Evolutionary conservation across 1,284 basidiomycete genomes (phyloP).

Genomic region (Phylloboletellus chloephorus): DNA sequence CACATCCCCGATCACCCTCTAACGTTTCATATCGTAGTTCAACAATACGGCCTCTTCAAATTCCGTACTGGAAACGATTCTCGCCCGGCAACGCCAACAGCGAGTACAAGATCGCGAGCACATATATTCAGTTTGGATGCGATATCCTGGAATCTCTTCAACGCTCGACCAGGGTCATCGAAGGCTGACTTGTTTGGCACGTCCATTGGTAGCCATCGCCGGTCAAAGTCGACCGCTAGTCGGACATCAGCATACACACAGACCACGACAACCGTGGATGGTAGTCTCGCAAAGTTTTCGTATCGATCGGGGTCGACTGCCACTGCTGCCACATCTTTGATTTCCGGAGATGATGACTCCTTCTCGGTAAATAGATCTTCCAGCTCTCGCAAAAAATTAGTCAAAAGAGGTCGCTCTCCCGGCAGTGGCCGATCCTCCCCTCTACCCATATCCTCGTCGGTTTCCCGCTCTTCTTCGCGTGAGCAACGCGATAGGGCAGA

Average conservation of each 20-base stretch:
- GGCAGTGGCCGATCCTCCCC: constrained; percentile 37
- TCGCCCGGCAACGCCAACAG: constrained; percentile 74
- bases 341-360: constrained; percentile 55
- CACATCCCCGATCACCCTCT: not conserved
- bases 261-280: constrained; percentile 57
- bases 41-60: constrained; percentile 81
- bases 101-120: constrained; percentile 60
- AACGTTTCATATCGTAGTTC: constrained; percentile 46
- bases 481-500: constrained; percentile 38
- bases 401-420: constrained; percentile 54
- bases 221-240: constrained; percentile 55
- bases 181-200: constrained; percentile 68
- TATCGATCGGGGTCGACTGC: constrained; percentile 62
- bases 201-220: constrained; percentile 57
- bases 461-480: constrained; percentile 40
- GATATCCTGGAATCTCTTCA: constrained; percentile 76
- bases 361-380: constrained; percentile 44
- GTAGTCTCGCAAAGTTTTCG: constrained; percentile 64
- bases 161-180: constrained; percentile 51
- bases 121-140: constrained; percentile 81
- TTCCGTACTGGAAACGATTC: constrained; percentile 75
- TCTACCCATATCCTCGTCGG: constrained; percentile 31
- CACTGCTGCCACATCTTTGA: constrained; percentile 53
- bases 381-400: constrained; percentile 47
- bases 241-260: constrained; percentile 66